Conservation (phyloP, 106 monocot genomes). For the Vanilla planifolia region DNA sequence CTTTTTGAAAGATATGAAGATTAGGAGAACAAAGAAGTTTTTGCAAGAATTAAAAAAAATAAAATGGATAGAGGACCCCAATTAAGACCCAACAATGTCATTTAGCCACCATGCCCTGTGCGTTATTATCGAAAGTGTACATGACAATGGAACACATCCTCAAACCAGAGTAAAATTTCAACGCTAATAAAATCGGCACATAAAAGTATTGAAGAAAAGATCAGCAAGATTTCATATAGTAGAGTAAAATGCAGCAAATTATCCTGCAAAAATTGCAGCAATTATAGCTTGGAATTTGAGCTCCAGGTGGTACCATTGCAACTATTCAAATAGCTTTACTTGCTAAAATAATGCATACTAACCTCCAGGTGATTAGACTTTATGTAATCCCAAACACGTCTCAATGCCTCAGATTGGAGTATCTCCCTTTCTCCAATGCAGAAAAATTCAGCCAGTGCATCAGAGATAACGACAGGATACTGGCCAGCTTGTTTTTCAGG, state of each 20-base stretch:
- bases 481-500: conserved; percentile 23
- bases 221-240: not conserved
- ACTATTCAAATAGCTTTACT: not conserved
- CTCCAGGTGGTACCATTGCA: not conserved
- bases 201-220: not conserved
- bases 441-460: conserved; percentile 64
- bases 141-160: too few relatives aligned
- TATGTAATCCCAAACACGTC: conserved; percentile 80
- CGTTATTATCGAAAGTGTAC: too few relatives aligned
- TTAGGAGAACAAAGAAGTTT: too few relatives aligned
- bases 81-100: too few relatives aligned
- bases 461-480: conserved; percentile 51
- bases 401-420: conserved; percentile 67
- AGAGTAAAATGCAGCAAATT: not conserved
- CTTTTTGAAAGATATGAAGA: too few relatives aligned
- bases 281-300: not conserved
- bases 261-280: not conserved
- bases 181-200: not conserved
- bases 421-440: conserved; percentile 70
- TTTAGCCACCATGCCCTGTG: too few relatives aligned
- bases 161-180: too few relatives aligned
- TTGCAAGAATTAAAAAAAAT: too few relatives aligned
- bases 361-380: conserved; percentile 78
- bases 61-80: too few relatives aligned
- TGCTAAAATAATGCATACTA: conserved; percentile 4